Evolutionary conservation across 1,284 basidiomycete genomes (phyloP), one percentile per base, ranked within the genome.

Genomic region (Moesziomyces antarcticus): DNA sequence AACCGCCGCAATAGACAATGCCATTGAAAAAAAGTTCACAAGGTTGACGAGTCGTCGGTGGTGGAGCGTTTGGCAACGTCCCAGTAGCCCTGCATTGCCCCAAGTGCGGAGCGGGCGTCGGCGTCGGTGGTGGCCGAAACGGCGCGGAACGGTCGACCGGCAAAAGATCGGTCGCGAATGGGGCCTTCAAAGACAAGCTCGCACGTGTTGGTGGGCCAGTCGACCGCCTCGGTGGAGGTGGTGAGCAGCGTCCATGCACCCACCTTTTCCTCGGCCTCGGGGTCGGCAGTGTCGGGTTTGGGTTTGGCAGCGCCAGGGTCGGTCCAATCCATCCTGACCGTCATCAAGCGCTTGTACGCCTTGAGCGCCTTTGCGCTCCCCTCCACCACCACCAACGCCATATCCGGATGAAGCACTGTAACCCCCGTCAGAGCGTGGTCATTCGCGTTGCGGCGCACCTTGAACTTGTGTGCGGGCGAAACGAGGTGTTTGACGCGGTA

Each of bases 401-500:
- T 97, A 30, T 88, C 85, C 0, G 93, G 92, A 81, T 94, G 90
- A 87, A 94, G 94, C 77, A 98, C 91, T 78, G 91, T 92, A 22
- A 96, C 86, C 5, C 97, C 96, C 0, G 93, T 92, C 18, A 99
- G 87, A 64, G 89, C 90, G 82, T 91, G 87, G 84, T 98, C 94
- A 82, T 96, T 91, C 3, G 96, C 96, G 80, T 98, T 99, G 87
- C 92, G 93, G 66, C 92, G 90, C 43, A 98, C 92, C 86, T 99
- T 99, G 88, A 94, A 97, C 71, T 92, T 91, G 81, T 99, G 97
- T 16, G 93, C 88, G 0, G 92, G 93, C 83, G 97, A 94, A n/a
- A 91, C 89, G 47, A 99, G 89, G 60, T 90, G 92, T 82, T 92
- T 91, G 74, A 99, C 88, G 43, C 55, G 94, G 89, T 93, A 99